Conservation (phyloP, 176 grass and related monocot genomes). For the Dactylis glomerata region DNA sequence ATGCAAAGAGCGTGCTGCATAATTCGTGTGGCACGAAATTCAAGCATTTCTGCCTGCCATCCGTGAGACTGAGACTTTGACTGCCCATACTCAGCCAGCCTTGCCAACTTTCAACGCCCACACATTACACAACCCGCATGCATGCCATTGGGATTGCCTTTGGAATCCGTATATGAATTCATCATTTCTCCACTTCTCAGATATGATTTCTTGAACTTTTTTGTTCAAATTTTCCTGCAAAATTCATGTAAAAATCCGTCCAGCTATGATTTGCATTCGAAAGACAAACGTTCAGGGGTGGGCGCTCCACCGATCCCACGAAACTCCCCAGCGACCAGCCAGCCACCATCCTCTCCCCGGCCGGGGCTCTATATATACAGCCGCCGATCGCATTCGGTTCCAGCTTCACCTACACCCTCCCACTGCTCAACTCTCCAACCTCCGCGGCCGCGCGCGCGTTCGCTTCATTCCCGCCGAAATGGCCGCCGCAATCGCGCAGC, state of each 20-base stretch:
- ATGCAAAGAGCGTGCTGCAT: not conserved
- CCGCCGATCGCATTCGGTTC: not conserved
- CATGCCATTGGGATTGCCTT: too few relatives aligned
- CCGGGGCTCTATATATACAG: not conserved
- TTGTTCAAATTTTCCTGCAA: not conserved
- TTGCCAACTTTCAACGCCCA: not conserved
- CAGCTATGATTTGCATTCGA: not conserved
- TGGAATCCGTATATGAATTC: too few relatives aligned
- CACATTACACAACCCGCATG: not conserved
- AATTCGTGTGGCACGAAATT: not conserved
- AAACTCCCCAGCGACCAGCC: not conserved
- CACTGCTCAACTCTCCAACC: not conserved
- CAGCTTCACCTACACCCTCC: not conserved
- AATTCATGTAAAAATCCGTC: not conserved
- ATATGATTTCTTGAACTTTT: not conserved
- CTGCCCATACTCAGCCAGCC: not conserved
- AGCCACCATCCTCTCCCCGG: not conserved
- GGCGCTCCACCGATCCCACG: not conserved
- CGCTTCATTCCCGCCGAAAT: not conserved
- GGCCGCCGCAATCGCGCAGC: conserved; percentile 11
- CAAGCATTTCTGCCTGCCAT: not conserved
- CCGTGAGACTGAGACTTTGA: not conserved
- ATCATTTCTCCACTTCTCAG: not conserved
- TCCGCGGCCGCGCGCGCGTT: not conserved
- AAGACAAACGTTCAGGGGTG: not conserved